A percentile compares a stretch with the other conserved stretches of the same genome.
These are phyloP conservation scores for Orbilia quercus DNA, from an alignment of 2,329 filamentous ascomycete species.

Conservation along the genomic window DNA sequence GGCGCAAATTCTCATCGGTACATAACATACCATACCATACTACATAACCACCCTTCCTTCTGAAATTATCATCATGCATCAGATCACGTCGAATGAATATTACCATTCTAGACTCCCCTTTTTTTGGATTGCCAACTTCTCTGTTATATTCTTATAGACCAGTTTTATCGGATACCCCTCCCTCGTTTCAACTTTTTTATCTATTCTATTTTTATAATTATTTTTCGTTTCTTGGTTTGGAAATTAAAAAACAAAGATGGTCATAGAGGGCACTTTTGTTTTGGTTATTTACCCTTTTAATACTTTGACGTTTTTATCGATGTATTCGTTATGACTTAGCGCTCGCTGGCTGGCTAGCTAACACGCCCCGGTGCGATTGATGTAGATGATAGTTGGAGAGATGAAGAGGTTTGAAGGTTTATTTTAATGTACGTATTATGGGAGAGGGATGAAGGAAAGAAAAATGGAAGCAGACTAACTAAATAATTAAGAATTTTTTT, in stretches of 20 bases:
- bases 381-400: no score
- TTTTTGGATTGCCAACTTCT: not conserved
- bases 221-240: slow-evolving; percentile 4
- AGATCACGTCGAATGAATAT: slow-evolving; percentile 6
- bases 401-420: no score
- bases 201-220: no score
- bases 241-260: not conserved
- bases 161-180: slow-evolving; percentile 33
- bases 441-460: not conserved
- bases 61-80: not conserved
- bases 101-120: slow-evolving; percentile 3
- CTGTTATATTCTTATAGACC: slow-evolving; percentile 9
- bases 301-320: slow-evolving; percentile 8
- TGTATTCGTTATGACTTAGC: not conserved
- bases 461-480: not conserved
- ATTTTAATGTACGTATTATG: no score
- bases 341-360: no score
- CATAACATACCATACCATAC: no score
- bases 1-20: slow-evolving; percentile 17
- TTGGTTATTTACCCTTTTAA: not conserved
- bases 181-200: slow-evolving; percentile 13
- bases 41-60: not conserved
- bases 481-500: not conserved
- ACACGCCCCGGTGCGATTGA: no score
- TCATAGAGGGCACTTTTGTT: slow-evolving; percentile 4